A percentile compares a stretch with the other conserved stretches of the same genome.
Conservation (phyloP, 805 yeast species). For the Sugiyamaella americana region DNA sequence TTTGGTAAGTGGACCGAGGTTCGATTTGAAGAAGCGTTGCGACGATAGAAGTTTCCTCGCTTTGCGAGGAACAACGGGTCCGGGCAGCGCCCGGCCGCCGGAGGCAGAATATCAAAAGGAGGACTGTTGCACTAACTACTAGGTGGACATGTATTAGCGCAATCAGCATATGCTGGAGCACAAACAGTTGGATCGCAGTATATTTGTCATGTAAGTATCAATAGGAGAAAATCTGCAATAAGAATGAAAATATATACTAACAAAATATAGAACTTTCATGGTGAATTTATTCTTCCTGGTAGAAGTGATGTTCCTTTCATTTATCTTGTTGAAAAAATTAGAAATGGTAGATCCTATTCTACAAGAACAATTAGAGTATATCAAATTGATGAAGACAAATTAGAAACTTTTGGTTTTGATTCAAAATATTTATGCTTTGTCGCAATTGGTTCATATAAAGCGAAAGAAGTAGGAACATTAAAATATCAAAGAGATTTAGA, state of each 20-base stretch:
- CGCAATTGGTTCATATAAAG: slow-evolving; percentile 18
- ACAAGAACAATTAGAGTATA: slow-evolving; percentile 25
- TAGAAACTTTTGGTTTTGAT: slow-evolving; percentile 18
- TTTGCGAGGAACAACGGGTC: too few species aligned
- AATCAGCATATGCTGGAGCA: slow-evolving; percentile 23
- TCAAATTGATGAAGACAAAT: slow-evolving; percentile 22
- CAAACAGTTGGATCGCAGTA: slow-evolving; percentile 19
- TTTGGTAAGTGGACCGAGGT: slow-evolving; percentile 21
- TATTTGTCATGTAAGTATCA: slow-evolving; percentile 18
- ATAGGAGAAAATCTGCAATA: background rate
- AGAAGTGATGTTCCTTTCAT: slow-evolving; percentile 25
- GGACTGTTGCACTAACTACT: too few species aligned
- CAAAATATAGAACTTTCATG: slow-evolving; percentile 19
- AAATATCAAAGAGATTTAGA: slow-evolving; percentile 16
- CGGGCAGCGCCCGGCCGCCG: too few species aligned
- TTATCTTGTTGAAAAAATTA: slow-evolving; percentile 23
- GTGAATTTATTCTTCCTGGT: slow-evolving; percentile 28
- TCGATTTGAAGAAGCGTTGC: background rate
- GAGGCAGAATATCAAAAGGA: too few species aligned
- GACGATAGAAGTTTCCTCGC: too few species aligned
- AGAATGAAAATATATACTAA: background rate
- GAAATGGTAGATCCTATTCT: slow-evolving; percentile 26
- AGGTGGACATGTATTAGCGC: slow-evolving; percentile 29
- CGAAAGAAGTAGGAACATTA: slow-evolving; percentile 12
- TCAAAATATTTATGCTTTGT: slow-evolving; percentile 17